Conservation (phyloP, 1,139 yeast genomes). For the Nematodospora anomalae region DNA sequence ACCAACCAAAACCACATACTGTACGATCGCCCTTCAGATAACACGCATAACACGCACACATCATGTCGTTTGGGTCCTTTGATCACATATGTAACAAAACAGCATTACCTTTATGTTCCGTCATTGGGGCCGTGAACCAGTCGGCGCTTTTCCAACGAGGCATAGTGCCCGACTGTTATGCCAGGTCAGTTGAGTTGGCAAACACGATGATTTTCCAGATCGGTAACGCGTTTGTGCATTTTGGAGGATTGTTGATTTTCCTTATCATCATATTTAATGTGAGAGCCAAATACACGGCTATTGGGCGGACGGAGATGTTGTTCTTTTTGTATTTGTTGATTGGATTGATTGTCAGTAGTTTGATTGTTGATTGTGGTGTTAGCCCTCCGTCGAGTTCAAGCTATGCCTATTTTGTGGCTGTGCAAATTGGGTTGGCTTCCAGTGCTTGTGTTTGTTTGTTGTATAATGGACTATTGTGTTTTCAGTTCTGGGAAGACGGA, state of each 20-base stretch:
- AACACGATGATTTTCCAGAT: conserved; percentile 88
- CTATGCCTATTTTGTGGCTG: conserved; percentile 79
- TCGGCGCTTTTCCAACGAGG: conserved; percentile 47
- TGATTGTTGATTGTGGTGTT: conserved; percentile 90
- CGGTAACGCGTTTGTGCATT: conserved; percentile 86
- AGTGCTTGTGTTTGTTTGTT: conserved; percentile 69
- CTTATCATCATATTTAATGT: conserved; percentile 77
- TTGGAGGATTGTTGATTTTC: conserved; percentile 66
- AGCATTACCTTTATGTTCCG: conserved; percentile 77
- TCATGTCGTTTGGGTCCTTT: conserved; percentile 68
- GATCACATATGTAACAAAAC: conserved; percentile 63
- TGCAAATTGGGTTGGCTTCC: conserved; percentile 73
- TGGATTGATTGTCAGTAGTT: conserved; percentile 58
- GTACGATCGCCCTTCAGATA: not conserved
- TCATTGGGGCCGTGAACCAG: conserved; percentile 45
- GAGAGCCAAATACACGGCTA: conserved; percentile 85
- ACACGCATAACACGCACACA: conserved; percentile 12
- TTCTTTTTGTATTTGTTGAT: conserved; percentile 65
- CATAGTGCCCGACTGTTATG: conserved; percentile 73
- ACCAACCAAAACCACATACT: not conserved
- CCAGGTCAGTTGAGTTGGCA: conserved; percentile 82
- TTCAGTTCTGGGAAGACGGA: conserved; percentile 95
- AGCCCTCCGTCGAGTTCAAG: conserved; percentile 78
- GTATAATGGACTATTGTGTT: conserved; percentile 75
- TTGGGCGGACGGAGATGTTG: conserved; percentile 85